Base-by-base conservation (phyloP, 1,284 basidiomycete species). In the Ceratobasidium sp. region DNA sequence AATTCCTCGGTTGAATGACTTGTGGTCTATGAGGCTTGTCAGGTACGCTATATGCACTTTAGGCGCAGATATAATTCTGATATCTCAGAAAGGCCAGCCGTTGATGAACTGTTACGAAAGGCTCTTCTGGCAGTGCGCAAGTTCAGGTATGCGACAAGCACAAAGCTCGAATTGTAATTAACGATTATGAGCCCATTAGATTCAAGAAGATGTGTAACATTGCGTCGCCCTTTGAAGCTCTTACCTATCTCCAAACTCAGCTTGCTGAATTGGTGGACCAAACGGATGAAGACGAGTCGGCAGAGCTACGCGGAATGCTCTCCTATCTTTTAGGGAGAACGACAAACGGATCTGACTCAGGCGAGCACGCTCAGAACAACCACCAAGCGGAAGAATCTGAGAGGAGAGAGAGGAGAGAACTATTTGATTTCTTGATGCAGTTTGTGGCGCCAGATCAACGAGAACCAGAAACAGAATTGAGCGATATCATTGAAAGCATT, bases 181-280 rank as follows among this genome's bases (percentile, higher is more conserved):
- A 40, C 53, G 20, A 46, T 51, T 66, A 13, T 3, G 6, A 26
- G 69, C 33, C 2, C 23, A 42, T 5, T 80, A 95, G 94, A 81
- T 95, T 95, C 85, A 89, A 91, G 28, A 94, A 95, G 82, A 90
- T 94, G 88, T 94, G 93, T 83, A 89, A 91, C 82, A 89, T 90
- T 55, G 86, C 85, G n/a, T 84, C 90, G 1, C 86, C 91, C 0
- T 87, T 93, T n/a, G 89, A 90, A 81, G 92, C 94, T 0, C 87
- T 95, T 33, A 87, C 86, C 18, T 95, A 93, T 84, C 86, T 95
- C n/a, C 92, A 93, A 83, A 90, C 87, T 0, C 88, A 92, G 64
- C 91, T 95, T 12, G 90, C 90, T 0, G 87, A 88, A 0, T 91
- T 93, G 3, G 93, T 94, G 28, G 89, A 95, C 82, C 93, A 94